A percentile compares a stretch with the other conserved stretches of the same genome.
phyloP scores from a whole-genome alignment of 2,329 filamentous ascomycete species.

The Stagonosporopsis cucurbitacearum region DNA sequence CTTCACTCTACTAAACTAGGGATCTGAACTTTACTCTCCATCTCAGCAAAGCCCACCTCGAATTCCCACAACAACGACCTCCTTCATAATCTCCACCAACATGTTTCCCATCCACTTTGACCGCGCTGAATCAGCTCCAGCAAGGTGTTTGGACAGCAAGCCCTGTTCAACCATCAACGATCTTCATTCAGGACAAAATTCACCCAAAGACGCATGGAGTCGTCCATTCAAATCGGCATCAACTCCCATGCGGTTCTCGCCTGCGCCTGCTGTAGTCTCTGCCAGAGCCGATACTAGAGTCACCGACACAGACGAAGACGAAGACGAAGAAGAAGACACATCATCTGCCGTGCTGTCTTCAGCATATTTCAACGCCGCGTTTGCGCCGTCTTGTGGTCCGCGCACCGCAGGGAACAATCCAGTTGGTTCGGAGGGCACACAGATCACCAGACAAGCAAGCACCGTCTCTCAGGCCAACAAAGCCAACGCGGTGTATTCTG shows the following conservation, averaged over 20 bases:
- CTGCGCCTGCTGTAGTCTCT: neutral
- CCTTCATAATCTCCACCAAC: neutral
- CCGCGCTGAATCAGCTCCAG: neutral
- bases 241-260: neutral
- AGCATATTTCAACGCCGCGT: neutral
- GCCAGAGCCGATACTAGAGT: neutral
- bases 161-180: neutral
- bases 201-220: neutral
- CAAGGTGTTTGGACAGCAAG: neutral
- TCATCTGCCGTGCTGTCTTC: neutral
- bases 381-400: no score
- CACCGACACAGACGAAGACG: neutral
- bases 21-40: neutral
- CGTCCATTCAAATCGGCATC: neutral
- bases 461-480: neutral
- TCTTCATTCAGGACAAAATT: neutral
- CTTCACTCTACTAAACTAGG: neutral
- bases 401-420: neutral
- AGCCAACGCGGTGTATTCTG: neutral
- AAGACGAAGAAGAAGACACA: neutral
- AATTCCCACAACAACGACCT: neutral
- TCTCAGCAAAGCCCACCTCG: neutral
- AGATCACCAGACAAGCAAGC: neutral
- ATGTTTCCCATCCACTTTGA: neutral
- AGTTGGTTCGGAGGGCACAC: neutral